These are phyloP conservation scores for Ceratobasidium sp. DNA, from an alignment of 1,284 basidiomycete species.

Conservation along the genomic window DNA sequence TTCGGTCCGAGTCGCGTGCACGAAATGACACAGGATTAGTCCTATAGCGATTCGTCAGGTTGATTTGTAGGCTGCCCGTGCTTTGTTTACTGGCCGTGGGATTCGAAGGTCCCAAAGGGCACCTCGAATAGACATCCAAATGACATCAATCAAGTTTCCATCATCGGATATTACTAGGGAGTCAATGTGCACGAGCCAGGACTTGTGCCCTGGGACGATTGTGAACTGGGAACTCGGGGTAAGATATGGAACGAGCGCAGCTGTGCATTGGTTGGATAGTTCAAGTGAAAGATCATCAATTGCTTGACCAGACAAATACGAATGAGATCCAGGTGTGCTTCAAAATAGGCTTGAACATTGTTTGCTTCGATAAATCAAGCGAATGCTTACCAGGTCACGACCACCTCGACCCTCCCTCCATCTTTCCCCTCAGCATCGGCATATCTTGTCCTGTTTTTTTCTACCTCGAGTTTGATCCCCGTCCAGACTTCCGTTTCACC, in stretches of 20 bases:
- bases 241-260: conserved; percentile 40
- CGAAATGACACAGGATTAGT: conserved; percentile 44
- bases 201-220: conserved; percentile 73
- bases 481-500: conserved; percentile 78
- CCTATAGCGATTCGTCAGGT: conserved; percentile 9
- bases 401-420: conserved; percentile 72
- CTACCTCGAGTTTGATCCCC: conserved; percentile 80
- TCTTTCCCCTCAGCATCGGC: conserved; percentile 62
- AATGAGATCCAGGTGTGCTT: conserved; percentile 83
- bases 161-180: conserved; percentile 75
- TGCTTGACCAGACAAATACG: conserved; percentile 69
- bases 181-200: conserved; percentile 79
- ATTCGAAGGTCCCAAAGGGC: conserved; percentile 84
- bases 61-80: conserved; percentile 57
- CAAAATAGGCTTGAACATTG: conserved; percentile 46
- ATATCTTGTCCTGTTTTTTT: conserved; percentile 56
- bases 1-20: conserved; percentile 39
- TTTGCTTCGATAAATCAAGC: not conserved
- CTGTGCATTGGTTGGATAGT: conserved; percentile 66
- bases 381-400: conserved; percentile 76
- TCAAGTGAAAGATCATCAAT: conserved; percentile 81
- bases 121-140: conserved; percentile 80
- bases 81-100: conserved; percentile 75
- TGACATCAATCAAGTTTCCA: conserved; percentile 78
- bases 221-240: conserved; percentile 57